phyloP scores from a whole-genome alignment of 805 yeast species.

The Saturnispora diversa region DNA sequence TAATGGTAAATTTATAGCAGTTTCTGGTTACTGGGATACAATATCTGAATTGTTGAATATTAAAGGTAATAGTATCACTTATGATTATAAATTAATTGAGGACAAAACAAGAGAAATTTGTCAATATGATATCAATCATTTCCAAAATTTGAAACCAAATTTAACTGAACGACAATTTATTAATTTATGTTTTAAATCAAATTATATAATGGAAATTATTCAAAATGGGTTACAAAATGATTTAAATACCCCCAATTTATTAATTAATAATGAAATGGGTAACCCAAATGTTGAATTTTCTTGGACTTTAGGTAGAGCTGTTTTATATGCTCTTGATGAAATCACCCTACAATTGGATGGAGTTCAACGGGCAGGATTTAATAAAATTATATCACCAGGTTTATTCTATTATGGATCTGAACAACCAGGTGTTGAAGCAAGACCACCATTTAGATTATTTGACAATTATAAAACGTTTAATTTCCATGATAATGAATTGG shows the following conservation, averaged over 20 bases:
- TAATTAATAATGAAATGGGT: constrained; percentile 45
- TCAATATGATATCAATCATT: constrained; percentile 30
- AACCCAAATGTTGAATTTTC: constrained; percentile 70
- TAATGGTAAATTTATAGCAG: constrained; percentile 44
- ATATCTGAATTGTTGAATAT: constrained; percentile 37
- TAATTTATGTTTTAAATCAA: constrained; percentile 52
- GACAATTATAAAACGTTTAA: constrained; percentile 16
- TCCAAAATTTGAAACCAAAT: constrained; percentile 6
- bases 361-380: constrained; percentile 34
- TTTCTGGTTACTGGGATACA: constrained; percentile 62
- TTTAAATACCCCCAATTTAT: constrained; percentile 24
- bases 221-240: constrained; percentile 47
- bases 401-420: constrained; percentile 50
- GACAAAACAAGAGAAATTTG: constrained; percentile 41
- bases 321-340: constrained; percentile 53
- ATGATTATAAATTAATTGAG: constrained; percentile 38
- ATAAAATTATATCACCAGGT: constrained; percentile 40
- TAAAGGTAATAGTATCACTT: constrained; percentile 21
- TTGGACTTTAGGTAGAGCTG: constrained; percentile 86
- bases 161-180: constrained; percentile 23
- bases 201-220: constrained; percentile 49
- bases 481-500: constrained; percentile 4
- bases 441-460: constrained; percentile 36
- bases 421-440: constrained; percentile 28
- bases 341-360: constrained; percentile 19